Conservation (phyloP, 495 filamentous ascomycete species). For the Penicillium coprophilum region DNA sequence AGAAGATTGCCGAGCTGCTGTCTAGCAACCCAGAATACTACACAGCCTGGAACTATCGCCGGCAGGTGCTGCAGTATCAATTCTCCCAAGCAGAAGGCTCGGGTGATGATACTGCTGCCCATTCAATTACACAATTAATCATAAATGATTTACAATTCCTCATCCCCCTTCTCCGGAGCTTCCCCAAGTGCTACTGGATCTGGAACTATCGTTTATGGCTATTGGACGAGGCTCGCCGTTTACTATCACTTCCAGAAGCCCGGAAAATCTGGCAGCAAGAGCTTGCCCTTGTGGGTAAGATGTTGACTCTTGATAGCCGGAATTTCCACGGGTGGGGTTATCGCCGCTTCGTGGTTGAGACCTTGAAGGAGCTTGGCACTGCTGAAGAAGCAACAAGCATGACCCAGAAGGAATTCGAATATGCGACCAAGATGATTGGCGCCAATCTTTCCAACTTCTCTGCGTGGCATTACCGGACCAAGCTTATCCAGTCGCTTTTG, state of each 20-base stretch:
- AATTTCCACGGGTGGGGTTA: conserved; percentile 99
- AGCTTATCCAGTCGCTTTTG: conserved; percentile 74
- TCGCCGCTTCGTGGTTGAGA: conserved; percentile 67
- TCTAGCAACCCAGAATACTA: conserved; percentile 95
- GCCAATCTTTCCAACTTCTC: conserved; percentile 90
- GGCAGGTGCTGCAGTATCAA: conserved; percentile 57
- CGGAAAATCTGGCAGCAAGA: conserved; percentile 78
- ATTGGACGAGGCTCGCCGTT: conserved; percentile 64
- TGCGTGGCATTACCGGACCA: conserved; percentile 89
- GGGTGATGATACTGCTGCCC: conserved; percentile 18
- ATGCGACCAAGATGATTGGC: conserved; percentile 84
- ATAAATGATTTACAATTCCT: conserved; percentile 75
- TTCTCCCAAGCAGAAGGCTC: conserved; percentile 34
- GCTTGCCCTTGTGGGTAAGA: conserved; percentile 74
- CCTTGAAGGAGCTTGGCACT: conserved; percentile 60
- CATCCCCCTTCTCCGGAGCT: conserved; percentile 76
- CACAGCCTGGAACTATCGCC: conserved; percentile 95
- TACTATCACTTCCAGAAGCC: conserved; percentile 55
- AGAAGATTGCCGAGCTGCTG: conserved; percentile 76
- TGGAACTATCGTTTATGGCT: conserved; percentile 97
- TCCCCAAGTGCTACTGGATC: conserved; percentile 98
- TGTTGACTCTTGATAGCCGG: conserved; percentile 80
- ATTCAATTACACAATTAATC: conserved; percentile 49
- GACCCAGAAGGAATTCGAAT: conserved; percentile 79
- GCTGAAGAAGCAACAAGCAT: conserved; percentile 51